Conservation (phyloP, 148 eudicot species). For the Camellia granthamiana region DNA sequence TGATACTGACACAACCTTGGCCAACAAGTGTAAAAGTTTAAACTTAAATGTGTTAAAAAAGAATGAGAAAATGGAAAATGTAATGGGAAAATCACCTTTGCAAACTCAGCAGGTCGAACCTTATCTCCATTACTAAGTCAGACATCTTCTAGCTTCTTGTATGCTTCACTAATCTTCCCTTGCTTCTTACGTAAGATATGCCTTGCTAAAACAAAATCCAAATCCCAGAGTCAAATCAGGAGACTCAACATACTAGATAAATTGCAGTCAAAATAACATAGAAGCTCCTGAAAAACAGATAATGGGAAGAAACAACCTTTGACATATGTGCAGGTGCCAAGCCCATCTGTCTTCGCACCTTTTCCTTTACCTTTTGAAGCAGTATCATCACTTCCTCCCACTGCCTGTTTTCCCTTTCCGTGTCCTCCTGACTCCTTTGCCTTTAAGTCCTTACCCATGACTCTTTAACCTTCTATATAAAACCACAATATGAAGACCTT, state of each 20-base stretch:
- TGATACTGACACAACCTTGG: neutral
- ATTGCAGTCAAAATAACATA: slow-evolving; percentile 1
- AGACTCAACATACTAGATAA: neutral
- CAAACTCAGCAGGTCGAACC: slow-evolving; percentile 98
- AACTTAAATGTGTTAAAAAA: neutral
- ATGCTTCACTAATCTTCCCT: slow-evolving; percentile 94
- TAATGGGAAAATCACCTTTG: slow-evolving; percentile 54
- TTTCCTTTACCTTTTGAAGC: slow-evolving; percentile 85
- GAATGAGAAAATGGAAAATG: neutral
- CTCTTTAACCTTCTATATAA: slow-evolving; percentile 10
- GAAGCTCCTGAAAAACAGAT: neutral
- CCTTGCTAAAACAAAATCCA: slow-evolving; percentile 51
- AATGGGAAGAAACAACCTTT: slow-evolving; percentile 54
- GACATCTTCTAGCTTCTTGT: slow-evolving; percentile 90
- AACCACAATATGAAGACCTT: neutral
- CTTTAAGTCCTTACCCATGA: slow-evolving; percentile 82
- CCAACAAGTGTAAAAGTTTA: neutral
- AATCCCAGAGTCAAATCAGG: neutral
- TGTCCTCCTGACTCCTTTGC: slow-evolving; percentile 63
- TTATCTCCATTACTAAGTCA: slow-evolving; percentile 93
- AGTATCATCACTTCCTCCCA: slow-evolving; percentile 63
- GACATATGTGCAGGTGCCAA: slow-evolving; percentile 95
- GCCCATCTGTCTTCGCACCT: slow-evolving; percentile 79
- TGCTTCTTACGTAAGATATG: slow-evolving; percentile 94
- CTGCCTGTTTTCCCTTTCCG: slow-evolving; percentile 89